A percentile compares a stretch with the other conserved stretches of the same genome.
Evolutionary conservation across 129 eudicot species (phyloP).

Genomic region (Helianthus annuus): DNA sequence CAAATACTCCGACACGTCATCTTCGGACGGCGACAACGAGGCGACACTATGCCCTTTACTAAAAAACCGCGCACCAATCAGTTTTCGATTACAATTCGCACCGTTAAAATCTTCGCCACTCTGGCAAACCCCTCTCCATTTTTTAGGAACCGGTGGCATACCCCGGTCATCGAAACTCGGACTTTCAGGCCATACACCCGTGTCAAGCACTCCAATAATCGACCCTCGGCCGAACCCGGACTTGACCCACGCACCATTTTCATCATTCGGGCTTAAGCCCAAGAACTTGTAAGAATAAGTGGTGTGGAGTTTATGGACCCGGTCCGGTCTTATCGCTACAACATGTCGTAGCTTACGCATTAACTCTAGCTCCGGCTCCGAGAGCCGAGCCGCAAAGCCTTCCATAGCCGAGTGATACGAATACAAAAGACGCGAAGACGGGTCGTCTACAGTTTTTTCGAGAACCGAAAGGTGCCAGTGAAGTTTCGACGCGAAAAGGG

Average conservation of each 20-base stretch:
- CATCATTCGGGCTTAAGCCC: conserved; percentile 51
- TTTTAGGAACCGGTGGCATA: conserved; percentile 77
- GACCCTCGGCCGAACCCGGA: conserved; percentile 77
- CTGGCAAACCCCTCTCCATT: conserved; percentile 88
- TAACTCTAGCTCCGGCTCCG: conserved; percentile 44
- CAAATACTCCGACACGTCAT: conserved; percentile 48
- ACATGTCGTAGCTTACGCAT: conserved; percentile 52
- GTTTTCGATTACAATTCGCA: conserved; percentile 63
- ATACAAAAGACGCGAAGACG: conserved; percentile 73
- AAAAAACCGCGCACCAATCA: conserved; percentile 84
- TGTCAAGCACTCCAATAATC: conserved; percentile 82
- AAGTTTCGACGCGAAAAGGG: conserved; percentile 55
- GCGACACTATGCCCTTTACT: conserved; percentile 87
- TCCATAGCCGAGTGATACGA: conserved; percentile 83
- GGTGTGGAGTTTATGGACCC: conserved; percentile 60
- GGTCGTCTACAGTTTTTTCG: conserved; percentile 40
- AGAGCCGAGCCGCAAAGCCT: conserved; percentile 82
- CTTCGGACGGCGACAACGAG: conserved; percentile 40
- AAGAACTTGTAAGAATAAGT: conserved; percentile 92
- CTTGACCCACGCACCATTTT: conserved; percentile 66
- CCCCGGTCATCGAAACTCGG: conserved; percentile 78
- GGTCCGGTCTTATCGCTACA: conserved; percentile 71
- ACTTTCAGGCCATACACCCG: conserved; percentile 96
- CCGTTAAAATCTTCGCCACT: conserved; percentile 59
- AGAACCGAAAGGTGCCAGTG: conserved; percentile 88